These are phyloP conservation scores for Penicillium decumbens DNA, from an alignment of 2,329 filamentous ascomycete species.

Conservation along the genomic window DNA sequence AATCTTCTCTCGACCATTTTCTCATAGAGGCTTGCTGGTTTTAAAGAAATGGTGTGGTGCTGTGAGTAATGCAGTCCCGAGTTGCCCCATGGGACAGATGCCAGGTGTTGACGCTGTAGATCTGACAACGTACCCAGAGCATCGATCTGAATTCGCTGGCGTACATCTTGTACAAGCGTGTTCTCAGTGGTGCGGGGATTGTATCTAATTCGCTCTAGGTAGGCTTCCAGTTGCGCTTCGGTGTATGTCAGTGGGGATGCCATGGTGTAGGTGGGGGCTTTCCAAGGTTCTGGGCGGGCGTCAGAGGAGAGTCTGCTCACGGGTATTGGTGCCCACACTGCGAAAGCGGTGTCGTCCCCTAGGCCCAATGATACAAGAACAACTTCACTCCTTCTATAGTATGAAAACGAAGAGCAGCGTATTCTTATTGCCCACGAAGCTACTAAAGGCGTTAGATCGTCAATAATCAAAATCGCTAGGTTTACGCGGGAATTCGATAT, in stretches of 20 bases:
- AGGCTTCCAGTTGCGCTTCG: constrained; percentile 34
- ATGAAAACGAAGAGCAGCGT: no score
- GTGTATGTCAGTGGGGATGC: constrained; percentile 29
- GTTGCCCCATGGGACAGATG: constrained; percentile 54
- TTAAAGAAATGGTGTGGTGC: constrained; percentile 47
- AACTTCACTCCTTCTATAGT: no score
- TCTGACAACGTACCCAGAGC: constrained; percentile 30
- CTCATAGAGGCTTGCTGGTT: constrained; percentile 48
- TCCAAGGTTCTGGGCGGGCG: not conserved
- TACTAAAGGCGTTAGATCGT: no score
- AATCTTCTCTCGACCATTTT: constrained; percentile 50
- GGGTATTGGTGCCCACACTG: no score
- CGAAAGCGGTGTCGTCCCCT: no score
- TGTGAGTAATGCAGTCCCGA: constrained; percentile 52
- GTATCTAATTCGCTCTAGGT: constrained; percentile 33
- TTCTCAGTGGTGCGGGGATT: constrained; percentile 9
- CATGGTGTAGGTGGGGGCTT: constrained; percentile 3
- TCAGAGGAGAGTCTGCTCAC: not conserved
- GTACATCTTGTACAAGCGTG: constrained; percentile 26
- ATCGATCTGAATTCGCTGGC: constrained; percentile 26
- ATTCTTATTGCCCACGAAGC: no score
- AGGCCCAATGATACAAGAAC: no score
- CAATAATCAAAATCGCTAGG: no score
- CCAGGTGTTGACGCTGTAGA: constrained; percentile 45
- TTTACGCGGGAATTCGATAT: no score